Evolutionary conservation across 2,329 filamentous ascomycete genomes (phyloP), one percentile per base, ranked within the genome.

Genomic region (Ophidiomyces ophidiicola): DNA sequence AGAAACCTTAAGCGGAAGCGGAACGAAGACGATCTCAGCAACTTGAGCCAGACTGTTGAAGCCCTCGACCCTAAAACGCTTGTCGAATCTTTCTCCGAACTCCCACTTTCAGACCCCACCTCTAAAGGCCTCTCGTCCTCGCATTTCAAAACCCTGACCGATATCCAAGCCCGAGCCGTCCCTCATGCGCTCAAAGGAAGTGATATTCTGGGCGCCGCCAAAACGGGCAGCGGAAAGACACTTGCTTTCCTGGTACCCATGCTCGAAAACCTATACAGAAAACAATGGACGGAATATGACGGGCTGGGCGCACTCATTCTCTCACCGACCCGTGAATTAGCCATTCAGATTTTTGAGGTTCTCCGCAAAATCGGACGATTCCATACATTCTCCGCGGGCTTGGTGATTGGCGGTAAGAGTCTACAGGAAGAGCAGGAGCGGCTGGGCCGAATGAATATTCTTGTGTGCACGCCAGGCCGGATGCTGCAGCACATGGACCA

Each of bases 401-500:
- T 96, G 51, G 76, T 98, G 6, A 96, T 96, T 51, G 90, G 90
- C 28, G 90, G 90, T 28, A 94, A 93, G 69, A 87, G 74, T 57
- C 56, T 94, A 52, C 79, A 82, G 54, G 87, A 94, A 54, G 80
- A 98, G 63, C 78, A 83, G 17, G 83, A 92, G 50, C 74, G 87
- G 23, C 58, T 98, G 44, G 75, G 76, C 2, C 76, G 85, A 47
- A 96, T 98, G 88, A 98, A 96, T 57, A 96, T 98, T 33, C 65
- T 98, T 18, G 85, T 98, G 6, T 93, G 87, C 54, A 98, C 90
- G 1, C 90, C 90, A 0, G 90, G 90, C 1, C 76, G 90, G 24
- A 93, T 98, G 72, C 65, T 96, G 50, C 90, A 98, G 61, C 90
- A 98, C 60, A 69, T 98, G 53, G 88, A 93, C 53, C 87, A 94